Base-by-base conservation (phyloP, 179 eudicot species). In the Corrigiola litoralis region DNA sequence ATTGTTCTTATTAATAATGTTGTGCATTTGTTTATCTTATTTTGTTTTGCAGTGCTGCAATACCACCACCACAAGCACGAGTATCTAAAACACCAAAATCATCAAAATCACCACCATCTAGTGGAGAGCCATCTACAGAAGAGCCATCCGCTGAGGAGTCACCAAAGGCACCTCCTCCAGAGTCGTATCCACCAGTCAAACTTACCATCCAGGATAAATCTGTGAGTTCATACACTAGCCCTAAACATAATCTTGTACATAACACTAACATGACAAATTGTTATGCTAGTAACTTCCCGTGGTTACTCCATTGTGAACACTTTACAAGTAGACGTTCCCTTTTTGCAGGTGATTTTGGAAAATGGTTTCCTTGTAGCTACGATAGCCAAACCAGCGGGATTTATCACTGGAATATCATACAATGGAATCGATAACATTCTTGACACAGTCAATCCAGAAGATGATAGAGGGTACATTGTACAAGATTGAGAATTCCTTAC, bases 381-480 rank as follows among this genome's bases (percentile, higher is more conserved):
- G 40, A 80, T 80, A 46, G 52, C 77, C 33, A 83, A 71, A 63
- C 87, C 87, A 48, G 82, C 72, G 33, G 82, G 87, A 64, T 64
- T 64, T 25, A 34, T 83, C 16, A 68, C 81, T 42, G 87, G 75
- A 49, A 81, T 81, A 2, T 74, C 69, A 45, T 81, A 74, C 55
- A 83, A 75, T 41, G 88, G 88, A 58, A 69, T 84, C 55, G 83
- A 74, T 14, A 81, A 84, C 81, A 75, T 84, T 57, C 80, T 84
- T 41, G 83, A 81, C 60, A 60, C 65, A 24, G 44, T 75, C 13
- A 81, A 83, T 31, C 77, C 77, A 23, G 85, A 79, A 69, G 61
- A 80, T 51, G 80, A 69, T 53, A 66, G 85, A 79, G 85, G 85
- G 88, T 81, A 78, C n/a, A n/a, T n/a, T n/a, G n/a, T n/a, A n/a